These are phyloP conservation scores for Omphalotus olearius DNA, from an alignment of 1,284 basidiomycete genomes.

Conservation along the genomic window DNA sequence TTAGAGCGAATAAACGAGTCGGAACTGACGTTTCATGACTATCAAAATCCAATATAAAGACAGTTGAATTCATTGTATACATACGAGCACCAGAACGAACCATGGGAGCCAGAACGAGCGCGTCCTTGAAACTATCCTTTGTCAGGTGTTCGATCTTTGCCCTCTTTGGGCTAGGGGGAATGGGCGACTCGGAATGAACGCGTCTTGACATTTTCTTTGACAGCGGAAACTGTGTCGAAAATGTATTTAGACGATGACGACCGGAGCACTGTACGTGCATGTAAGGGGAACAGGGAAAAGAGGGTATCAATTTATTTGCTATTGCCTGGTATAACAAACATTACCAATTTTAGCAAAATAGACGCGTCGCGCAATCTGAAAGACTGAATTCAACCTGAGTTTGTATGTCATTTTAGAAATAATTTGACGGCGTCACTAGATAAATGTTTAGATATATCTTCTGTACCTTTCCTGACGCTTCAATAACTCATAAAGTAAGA, in stretches of 20 bases:
- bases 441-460: too few species aligned
- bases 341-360: too few species aligned
- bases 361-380: too few species aligned
- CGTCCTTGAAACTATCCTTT: conserved; percentile 70
- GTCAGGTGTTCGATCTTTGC: conserved; percentile 53
- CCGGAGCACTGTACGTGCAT: neutral
- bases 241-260: neutral
- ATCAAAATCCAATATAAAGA: neutral
- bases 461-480: too few species aligned
- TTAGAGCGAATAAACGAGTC: conserved; percentile 82
- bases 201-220: conserved; percentile 5
- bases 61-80: conserved; percentile 25
- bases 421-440: too few species aligned
- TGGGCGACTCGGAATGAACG: conserved; percentile 28
- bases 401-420: too few species aligned
- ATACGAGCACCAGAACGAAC: conserved; percentile 86
- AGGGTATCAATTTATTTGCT: neutral
- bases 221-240: neutral
- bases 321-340: neutral
- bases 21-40: conserved; percentile 49
- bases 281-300: neutral
- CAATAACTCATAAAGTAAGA: too few species aligned
- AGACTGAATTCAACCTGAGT: too few species aligned
- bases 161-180: conserved; percentile 48
- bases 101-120: conserved; percentile 91